phyloP scores from a whole-genome alignment of 805 yeast species.

The Kuraishia borneana region DNA sequence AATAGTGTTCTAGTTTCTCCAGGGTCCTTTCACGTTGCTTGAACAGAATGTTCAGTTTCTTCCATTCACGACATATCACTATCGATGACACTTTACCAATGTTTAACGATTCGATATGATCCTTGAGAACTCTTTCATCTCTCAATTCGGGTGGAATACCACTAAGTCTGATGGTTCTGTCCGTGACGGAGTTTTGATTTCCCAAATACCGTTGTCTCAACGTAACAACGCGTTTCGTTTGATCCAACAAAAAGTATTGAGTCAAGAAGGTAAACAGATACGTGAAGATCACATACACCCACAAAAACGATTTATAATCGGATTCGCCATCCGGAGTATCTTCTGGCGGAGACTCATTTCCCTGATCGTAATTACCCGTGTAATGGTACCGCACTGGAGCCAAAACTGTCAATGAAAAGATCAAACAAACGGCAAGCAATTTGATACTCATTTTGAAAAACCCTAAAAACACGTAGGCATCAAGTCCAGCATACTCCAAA shows the following conservation, averaged over 20 bases:
- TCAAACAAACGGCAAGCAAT: slow-evolving; percentile 48
- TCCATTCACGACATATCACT: slow-evolving; percentile 84
- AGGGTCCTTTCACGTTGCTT: slow-evolving; percentile 44
- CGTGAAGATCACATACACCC: slow-evolving; percentile 85
- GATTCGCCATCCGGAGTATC: slow-evolving; percentile 14
- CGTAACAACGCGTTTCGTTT: slow-evolving; percentile 61
- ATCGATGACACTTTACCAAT: slow-evolving; percentile 73
- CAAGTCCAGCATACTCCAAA: slow-evolving; percentile 84
- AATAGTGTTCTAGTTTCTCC: slow-evolving; percentile 49
- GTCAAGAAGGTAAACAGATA: slow-evolving; percentile 71
- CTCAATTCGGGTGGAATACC: slow-evolving; percentile 84
- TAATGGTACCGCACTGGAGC: slow-evolving; percentile 78
- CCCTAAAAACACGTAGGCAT: slow-evolving; percentile 84
- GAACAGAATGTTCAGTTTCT: slow-evolving; percentile 53
- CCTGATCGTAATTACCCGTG: slow-evolving; percentile 70
- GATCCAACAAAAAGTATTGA: slow-evolving; percentile 46
- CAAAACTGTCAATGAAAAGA: slow-evolving; percentile 63
- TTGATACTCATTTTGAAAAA: slow-evolving; percentile 85
- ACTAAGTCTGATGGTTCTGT: slow-evolving; percentile 75
- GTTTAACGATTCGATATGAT: slow-evolving; percentile 66
- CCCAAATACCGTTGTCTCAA: slow-evolving; percentile 80
- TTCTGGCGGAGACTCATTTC: slow-evolving; percentile 25
- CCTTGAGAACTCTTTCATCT: slow-evolving; percentile 54
- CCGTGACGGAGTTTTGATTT: slow-evolving; percentile 78
- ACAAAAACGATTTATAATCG: slow-evolving; percentile 43